Base-by-base conservation (phyloP, 2,329 filamentous ascomycete genomes). In the Rhexocercosporidium sp. region DNA sequence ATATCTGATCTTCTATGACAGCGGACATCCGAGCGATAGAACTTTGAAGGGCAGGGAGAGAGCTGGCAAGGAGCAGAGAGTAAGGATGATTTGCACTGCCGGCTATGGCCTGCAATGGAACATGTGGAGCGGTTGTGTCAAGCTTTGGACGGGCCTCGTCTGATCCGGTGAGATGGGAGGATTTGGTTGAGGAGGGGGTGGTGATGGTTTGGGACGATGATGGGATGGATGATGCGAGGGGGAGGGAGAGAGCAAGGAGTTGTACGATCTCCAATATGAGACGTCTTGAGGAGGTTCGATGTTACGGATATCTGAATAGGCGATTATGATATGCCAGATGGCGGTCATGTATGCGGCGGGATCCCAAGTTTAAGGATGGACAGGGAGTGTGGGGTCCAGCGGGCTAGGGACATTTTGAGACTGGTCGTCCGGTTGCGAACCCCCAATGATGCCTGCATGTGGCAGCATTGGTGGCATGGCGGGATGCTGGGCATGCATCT, bases 21-120 rank as follows among this genome's bases (percentile, higher is more conserved):
- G 82, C 79, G 76, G 80, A 84, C 85, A 87, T 86, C 78, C 82
- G 83, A 81, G 80, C 83, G 81, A 79, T 81, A 65, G 66, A 61
- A 47, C 49, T 27, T 39, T 57, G 47, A 60, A 59, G 60, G 27
- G 31, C 51, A 60, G 18, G 65, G 59, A 66, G 66, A 60, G 47
- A 37, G 47, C 44, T 51, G 16, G 46, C 18, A 54, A 44, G 44
- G 62, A 56, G 44, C 27, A 66, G 65, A 66, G 65, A 64, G 66
- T 60, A 68, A 51, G 67, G 61, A 63, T 57, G 51, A 54, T 46
- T 49, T 47, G 51, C 31, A 47, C 22, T 57, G 64, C 62, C 56
- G 65, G 59, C 59, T 66, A 69, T 61, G 69, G 61, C 60, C 44
- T 63, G 59, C 31, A 46, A 57, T 41, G 56, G 57, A 20, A 46